Conservation (phyloP, 2,329 filamentous ascomycete species). For the Colletotrichum sp. region DNA sequence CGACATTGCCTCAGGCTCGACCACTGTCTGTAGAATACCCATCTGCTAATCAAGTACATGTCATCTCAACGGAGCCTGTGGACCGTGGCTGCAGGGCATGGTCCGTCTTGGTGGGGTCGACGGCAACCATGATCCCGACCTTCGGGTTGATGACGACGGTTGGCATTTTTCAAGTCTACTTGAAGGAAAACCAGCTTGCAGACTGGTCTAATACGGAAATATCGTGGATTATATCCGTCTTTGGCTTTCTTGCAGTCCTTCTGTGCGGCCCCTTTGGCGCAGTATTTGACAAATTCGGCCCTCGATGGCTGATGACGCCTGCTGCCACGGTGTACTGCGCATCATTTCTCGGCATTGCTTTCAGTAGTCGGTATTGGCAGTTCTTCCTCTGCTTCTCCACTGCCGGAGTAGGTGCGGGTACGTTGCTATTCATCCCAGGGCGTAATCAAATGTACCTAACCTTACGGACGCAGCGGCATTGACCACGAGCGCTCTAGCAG, state of each 20-base stretch:
- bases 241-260: conserved; percentile 31
- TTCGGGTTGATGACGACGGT: conserved; percentile 32
- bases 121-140: conserved; percentile 23
- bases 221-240: conserved; percentile 33
- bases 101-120: conserved; percentile 8
- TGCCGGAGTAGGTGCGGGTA: conserved; percentile 30
- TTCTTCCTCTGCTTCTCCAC: conserved; percentile 33
- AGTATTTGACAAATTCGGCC: conserved; percentile 28
- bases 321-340: conserved; percentile 26
- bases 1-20: conserved; percentile 3
- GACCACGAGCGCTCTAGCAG: conserved; percentile 29
- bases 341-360: conserved; percentile 31
- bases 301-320: conserved; percentile 22
- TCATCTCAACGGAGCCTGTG: conserved; percentile 25
- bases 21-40: neutral
- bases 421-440: neutral
- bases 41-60: conserved; percentile 21
- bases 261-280: conserved; percentile 25
- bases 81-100: conserved; percentile 9
- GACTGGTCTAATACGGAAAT: conserved; percentile 21
- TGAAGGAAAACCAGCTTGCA: conserved; percentile 27
- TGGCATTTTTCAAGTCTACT: conserved; percentile 33
- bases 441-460: neutral
- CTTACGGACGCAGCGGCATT: conserved; percentile 23
- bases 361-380: conserved; percentile 28